A percentile compares a stretch with the other conserved stretches of the same genome.
Evolutionary conservation across 2,329 filamentous ascomycete species (phyloP).

Genomic region (Ophiostoma perfectum): DNA sequence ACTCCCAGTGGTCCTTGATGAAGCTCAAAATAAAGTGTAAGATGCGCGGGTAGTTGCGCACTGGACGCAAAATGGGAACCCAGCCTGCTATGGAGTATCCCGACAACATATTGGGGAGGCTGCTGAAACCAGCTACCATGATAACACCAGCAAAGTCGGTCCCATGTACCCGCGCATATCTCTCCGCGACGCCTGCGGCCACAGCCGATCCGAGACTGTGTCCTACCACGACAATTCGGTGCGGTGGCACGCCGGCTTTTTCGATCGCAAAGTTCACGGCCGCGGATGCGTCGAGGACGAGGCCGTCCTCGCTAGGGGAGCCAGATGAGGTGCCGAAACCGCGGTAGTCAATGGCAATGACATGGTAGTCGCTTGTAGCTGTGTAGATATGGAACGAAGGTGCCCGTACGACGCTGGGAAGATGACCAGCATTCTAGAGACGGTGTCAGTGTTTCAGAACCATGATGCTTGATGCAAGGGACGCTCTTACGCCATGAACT

Average conservation of each 20-base stretch:
- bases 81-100: constrained; percentile 74
- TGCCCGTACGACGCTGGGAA: constrained; percentile 73
- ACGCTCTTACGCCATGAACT: constrained; percentile 55
- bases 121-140: constrained; percentile 73
- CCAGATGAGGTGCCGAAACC: constrained; percentile 80
- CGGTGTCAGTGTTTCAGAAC: neutral
- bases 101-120: constrained; percentile 64
- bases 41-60: constrained; percentile 61
- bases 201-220: constrained; percentile 89
- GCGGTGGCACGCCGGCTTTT: constrained; percentile 58
- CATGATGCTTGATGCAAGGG: no score
- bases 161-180: constrained; percentile 51
- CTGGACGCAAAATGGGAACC: constrained; percentile 71
- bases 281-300: constrained; percentile 72
- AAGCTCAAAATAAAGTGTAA: constrained; percentile 55
- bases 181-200: constrained; percentile 65
- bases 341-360: constrained; percentile 86
- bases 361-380: constrained; percentile 67
- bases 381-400: constrained; percentile 72
- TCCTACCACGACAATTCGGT: constrained; percentile 73
- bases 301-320: constrained; percentile 69
- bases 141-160: constrained; percentile 74
- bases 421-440: constrained; percentile 71
- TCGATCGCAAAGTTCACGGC: constrained; percentile 67
- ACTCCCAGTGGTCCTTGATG: constrained; percentile 78